Evolutionary conservation across 805 yeast genomes (phyloP).

Genomic region (Ogataea siamensis): DNA sequence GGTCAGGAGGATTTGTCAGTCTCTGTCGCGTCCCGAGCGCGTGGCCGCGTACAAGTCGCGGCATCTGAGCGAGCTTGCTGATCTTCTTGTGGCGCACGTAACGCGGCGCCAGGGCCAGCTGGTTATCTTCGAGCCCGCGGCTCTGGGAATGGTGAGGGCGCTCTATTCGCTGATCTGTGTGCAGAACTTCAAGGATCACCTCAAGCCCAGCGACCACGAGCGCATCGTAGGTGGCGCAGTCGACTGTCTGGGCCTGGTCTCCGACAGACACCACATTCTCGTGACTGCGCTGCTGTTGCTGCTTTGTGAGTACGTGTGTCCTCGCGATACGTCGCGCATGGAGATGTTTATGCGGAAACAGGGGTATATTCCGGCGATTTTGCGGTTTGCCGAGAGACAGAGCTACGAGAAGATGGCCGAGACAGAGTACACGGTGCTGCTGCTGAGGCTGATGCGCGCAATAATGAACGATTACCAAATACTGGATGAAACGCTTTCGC

Average conservation of each 20-base stretch:
- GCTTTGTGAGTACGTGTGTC: constrained; percentile 1
- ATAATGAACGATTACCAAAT: constrained; percentile 1
- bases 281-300: constrained; percentile 1
- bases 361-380: background rate
- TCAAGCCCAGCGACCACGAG: constrained; percentile 19
- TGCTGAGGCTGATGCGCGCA: constrained; percentile 2
- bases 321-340: constrained; percentile 4
- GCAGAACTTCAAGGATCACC: constrained; percentile 29
- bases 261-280: background rate
- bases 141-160: constrained; percentile 30
- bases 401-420: background rate
- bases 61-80: constrained; percentile 27
- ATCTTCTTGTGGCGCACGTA: constrained; percentile 16
- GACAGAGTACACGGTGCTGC: background rate
- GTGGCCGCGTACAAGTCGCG: constrained; percentile 25
- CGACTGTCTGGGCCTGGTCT: constrained; percentile 2
- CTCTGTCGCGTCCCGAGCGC: constrained; percentile 15
- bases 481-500: constrained; percentile 1
- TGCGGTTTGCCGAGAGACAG: background rate
- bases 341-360: constrained; percentile 6
- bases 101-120: constrained; percentile 5
- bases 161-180: constrained; percentile 27
- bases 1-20: constrained; percentile 16
- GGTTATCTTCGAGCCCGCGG: constrained; percentile 29
- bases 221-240: constrained; percentile 13